Base-by-base conservation (phyloP, 768 basidiomycete genomes). In the Mycena chlorophos region DNA sequence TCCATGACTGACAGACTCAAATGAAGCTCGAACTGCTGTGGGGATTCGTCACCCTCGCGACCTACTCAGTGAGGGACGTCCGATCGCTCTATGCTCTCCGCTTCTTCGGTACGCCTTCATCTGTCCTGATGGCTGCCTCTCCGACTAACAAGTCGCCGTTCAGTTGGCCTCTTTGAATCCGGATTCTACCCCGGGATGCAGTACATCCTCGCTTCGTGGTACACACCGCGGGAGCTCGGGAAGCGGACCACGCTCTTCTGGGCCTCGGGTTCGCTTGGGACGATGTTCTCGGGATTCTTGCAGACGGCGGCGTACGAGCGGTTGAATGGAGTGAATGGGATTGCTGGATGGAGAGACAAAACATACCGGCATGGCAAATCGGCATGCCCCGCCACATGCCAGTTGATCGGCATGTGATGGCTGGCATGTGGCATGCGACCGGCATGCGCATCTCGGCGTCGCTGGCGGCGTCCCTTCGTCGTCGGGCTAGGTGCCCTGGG, bases 211-310 rank as follows among this genome's bases (percentile, higher is more conserved):
- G 60, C 52, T 25, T 57, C 56, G 8, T 61, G 60, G 60, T 61
- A 61, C 37, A 61, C 61, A 8, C 61, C 61, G 5, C 57, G 61
- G 3, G 61, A 63, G 46, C 55, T 63, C 2, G 54, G 51, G 29
- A 63, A 63, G 52, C 48, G 61, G 22, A 49, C 57, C 2, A 59
- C 52, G 4, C 53, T 63, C 29, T 63, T 63, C 52, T 63, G 61
- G 61, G 48, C 58, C 4, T 49, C 61, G 5, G 61, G 61, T 10
- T 60, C 55, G 3, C 45, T 63, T 2, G 61, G 61, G 4, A 47
- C 43, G 39, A 63, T 63, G 61, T 63, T 63, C 40, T 63, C 61
- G 13, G 61, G 61, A 28, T 63, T 63, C 42, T 51, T 63, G 49
- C 61, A 63, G 47, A 55, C 54, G 1, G 55, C 61, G 20, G 61